Base-by-base conservation (phyloP, 345 rosid species). In the Dovyalis caffra region DNA sequence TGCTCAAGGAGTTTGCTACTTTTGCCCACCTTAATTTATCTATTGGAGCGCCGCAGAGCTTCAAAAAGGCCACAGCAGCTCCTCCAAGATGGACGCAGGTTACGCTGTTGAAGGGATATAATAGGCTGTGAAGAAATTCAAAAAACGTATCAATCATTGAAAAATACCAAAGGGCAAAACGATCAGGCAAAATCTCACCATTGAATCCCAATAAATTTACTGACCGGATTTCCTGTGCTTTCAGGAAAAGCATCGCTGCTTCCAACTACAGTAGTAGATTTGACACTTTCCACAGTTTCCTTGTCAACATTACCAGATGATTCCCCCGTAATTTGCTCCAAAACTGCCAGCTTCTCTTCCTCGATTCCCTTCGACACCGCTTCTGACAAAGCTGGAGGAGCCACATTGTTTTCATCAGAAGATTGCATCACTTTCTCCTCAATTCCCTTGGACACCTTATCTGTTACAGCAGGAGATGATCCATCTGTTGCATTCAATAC, bases 51-150 rank as follows among this genome's bases (percentile, higher is more conserved):
- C 34, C 86, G 63, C 63, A 93, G 86, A 78, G 85, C 86, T 29
- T 87, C 83, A 51, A 93, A 79, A 64, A 89, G 86, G 69, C 97
- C 97, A 37, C 97, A 93, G 72, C 97, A 93, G 75, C 86, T 87
- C 79, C 71, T 89, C 93, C 97, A 93, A 0, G 92, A 87, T 68
- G 78, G 88, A 15, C 70, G 77, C 35, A 14, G 2, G 1, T 71
- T 60, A 49, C 75, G 84, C 28, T 38, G 80, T 14, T 40, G 66
- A 73, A 78, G 37, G 45, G 89, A 79, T 35, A 68, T 60, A 4
- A 74, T 56, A 23, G 79, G 83, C 93, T 89, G 83, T 38, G 47
- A 69, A 70, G 6, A 62, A 28, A 65, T 4, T 28, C 61, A 78
- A 56, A 60, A 74, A 64, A 31, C 0, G 34, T n/a, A 68, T 35